Percentiles rank a stretch among this genome's conserved stretches.
Evolutionary conservation across 2,329 filamentous ascomycete species (phyloP).

Genomic region (Huntiella moniliformis): DNA sequence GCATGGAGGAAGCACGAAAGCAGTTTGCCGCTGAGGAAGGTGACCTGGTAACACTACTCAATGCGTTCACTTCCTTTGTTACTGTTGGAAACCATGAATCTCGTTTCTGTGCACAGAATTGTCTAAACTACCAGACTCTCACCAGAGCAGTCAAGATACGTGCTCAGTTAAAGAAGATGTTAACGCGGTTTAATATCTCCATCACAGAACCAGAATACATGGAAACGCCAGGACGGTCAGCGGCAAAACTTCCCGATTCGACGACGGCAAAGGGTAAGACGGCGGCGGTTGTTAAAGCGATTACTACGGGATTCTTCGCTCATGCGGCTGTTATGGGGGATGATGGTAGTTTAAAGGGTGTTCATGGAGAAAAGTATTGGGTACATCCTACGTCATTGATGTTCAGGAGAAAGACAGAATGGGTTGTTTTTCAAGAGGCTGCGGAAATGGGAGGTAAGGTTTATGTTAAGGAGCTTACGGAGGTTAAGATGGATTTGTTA

Average conservation of each 20-base stretch:
- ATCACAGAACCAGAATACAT: conserved; percentile 40
- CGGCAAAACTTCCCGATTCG: background rate
- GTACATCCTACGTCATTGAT: conserved; percentile 84
- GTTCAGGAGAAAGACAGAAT: conserved; percentile 92
- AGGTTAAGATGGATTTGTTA: conserved; percentile 84
- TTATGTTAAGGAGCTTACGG: conserved; percentile 81
- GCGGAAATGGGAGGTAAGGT: conserved; percentile 78
- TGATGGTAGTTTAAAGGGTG: conserved; percentile 74
- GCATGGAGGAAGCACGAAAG: conserved; percentile 52
- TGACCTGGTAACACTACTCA: conserved; percentile 80
- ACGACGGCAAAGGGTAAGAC: background rate
- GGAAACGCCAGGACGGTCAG: background rate
- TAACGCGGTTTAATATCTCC: conserved; percentile 65
- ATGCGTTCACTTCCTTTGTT: conserved; percentile 81
- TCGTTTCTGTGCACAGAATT: conserved; percentile 73
- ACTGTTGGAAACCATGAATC: conserved; percentile 66
- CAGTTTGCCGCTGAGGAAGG: conserved; percentile 87
- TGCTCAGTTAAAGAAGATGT: conserved; percentile 66
- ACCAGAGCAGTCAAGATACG: conserved; percentile 68
- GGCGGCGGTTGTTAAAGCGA: background rate
- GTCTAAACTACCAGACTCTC: conserved; percentile 74
- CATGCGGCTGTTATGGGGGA: conserved; percentile 87
- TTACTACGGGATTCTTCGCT: conserved; percentile 64
- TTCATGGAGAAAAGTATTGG: conserved; percentile 63
- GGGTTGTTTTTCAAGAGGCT: conserved; percentile 89